These are phyloP conservation scores for Aspergillus aculeatus DNA, from an alignment of 2,329 filamentous ascomycete genomes.

Conservation along the genomic window DNA sequence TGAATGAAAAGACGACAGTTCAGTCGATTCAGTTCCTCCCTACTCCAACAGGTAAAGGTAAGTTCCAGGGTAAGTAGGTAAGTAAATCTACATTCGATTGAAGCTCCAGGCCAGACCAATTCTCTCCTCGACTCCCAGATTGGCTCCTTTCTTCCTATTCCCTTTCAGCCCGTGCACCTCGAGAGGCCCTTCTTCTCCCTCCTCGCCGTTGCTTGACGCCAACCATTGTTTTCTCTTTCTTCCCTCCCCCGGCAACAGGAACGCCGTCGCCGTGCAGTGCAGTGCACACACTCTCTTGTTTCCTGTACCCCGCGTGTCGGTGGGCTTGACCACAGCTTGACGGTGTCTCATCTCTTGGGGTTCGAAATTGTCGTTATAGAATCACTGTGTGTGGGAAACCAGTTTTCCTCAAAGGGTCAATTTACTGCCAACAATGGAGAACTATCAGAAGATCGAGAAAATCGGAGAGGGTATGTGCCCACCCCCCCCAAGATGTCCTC, in stretches of 20 bases:
- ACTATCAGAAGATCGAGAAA: slow-evolving; percentile 96
- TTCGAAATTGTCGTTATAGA: not conserved
- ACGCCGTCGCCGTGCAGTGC: slow-evolving; percentile 17
- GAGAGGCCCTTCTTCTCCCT: not conserved
- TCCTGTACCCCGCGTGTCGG: slow-evolving; percentile 16
- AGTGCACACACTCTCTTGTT: slow-evolving; percentile 10
- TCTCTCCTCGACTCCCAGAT: slow-evolving; percentile 1
- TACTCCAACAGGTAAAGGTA: not conserved
- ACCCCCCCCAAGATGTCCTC: not conserved
- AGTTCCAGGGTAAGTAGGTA: slow-evolving; percentile 11
- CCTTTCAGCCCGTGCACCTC: slow-evolving; percentile 2
- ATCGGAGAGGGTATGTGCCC: slow-evolving; percentile 82
- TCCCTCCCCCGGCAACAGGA: slow-evolving; percentile 22
- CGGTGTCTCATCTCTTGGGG: not conserved
- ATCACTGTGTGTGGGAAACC: slow-evolving; percentile 8
- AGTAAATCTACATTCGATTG: slow-evolving; percentile 1
- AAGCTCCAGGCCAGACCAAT: not conserved
- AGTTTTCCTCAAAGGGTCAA: not conserved
- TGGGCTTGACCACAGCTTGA: slow-evolving; percentile 10
- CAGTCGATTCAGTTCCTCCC: slow-evolving; percentile 41
- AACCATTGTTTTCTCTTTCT: slow-evolving; percentile 18
- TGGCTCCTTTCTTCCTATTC: slow-evolving; percentile 5
- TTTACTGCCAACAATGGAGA: slow-evolving; percentile 65
- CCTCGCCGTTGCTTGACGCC: slow-evolving; percentile 16
- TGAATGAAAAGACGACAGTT: slow-evolving; percentile 49